Percentiles rank a stretch among this genome's conserved stretches.
phyloP scores from a whole-genome alignment of 352 stramenopile genomes.

The Pythium guiyangense region DNA sequence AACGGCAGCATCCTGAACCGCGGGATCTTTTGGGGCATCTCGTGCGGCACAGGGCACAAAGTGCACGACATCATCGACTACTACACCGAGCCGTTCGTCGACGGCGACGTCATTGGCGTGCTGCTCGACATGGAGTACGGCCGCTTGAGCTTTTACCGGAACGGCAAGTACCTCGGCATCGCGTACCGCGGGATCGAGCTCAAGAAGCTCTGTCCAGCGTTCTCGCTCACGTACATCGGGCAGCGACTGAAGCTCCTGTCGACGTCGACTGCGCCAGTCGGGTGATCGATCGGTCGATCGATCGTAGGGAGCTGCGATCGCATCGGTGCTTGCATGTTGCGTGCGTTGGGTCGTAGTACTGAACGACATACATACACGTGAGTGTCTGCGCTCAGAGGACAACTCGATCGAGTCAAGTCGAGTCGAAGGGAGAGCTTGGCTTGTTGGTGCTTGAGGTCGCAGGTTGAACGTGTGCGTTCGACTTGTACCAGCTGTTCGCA shows the following conservation, averaged over 20 bases:
- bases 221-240: slow-evolving; percentile 65
- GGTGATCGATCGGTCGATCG: background rate
- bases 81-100: slow-evolving; percentile 64
- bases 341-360: no score
- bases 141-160: slow-evolving; percentile 75
- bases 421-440: no score
- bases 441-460: background rate
- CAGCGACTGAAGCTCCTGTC: slow-evolving; percentile 65
- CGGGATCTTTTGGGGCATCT: slow-evolving; percentile 72
- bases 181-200: slow-evolving; percentile 59
- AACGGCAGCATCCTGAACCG: slow-evolving; percentile 56
- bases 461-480: background rate
- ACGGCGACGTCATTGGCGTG: slow-evolving; percentile 71
- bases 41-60: slow-evolving; percentile 73
- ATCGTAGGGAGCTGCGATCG: no score
- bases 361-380: no score
- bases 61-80: slow-evolving; percentile 69
- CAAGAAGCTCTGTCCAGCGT: slow-evolving; percentile 59
- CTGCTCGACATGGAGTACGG: slow-evolving; percentile 76
- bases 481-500: background rate
- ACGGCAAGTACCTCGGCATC: slow-evolving; percentile 66
- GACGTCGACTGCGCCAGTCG: slow-evolving; percentile 43
- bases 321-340: background rate
- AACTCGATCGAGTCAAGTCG: background rate
- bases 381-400: no score